A percentile compares a stretch with the other conserved stretches of the same genome.
Evolutionary conservation across 2,329 filamentous ascomycete genomes (phyloP).

Genomic region (Xylariaceae sp.): DNA sequence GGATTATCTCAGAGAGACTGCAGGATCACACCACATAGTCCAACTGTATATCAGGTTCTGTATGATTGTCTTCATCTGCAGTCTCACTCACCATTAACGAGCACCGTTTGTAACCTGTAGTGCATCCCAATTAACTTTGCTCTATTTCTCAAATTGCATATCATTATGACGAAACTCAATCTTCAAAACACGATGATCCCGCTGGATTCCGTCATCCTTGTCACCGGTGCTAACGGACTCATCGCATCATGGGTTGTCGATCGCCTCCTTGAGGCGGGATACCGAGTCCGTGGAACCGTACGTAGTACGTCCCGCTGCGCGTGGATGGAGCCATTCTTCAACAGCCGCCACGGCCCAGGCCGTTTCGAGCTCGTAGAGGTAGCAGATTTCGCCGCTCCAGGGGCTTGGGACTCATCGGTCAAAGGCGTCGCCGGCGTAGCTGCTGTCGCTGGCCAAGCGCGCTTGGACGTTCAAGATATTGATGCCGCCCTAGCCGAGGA

Average conservation of each 20-base stretch:
- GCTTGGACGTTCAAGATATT: constrained; percentile 31
- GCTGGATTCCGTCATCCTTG: constrained; percentile 19
- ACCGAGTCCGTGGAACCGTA: constrained; percentile 51
- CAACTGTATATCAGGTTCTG: not conserved
- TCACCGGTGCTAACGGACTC: constrained; percentile 32
- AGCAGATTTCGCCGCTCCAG: constrained; percentile 34
- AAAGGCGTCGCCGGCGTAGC: constrained; percentile 37
- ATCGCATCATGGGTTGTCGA: constrained; percentile 26
- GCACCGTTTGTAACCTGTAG: too few species aligned
- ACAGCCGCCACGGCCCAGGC: constrained; percentile 32
- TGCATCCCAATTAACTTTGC: too few species aligned
- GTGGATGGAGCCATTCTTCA: constrained; percentile 40
- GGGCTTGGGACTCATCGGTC: constrained; percentile 35
- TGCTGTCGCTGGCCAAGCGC: constrained; percentile 34
- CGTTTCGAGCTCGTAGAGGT: constrained; percentile 40
- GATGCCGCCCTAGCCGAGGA: constrained; percentile 35
- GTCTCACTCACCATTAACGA: too few species aligned
- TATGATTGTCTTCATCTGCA: not conserved
- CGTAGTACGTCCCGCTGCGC: constrained; percentile 43
- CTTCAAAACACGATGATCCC: constrained; percentile 21
- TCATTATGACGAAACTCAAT: constrained; percentile 15
- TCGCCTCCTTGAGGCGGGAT: constrained; percentile 39
- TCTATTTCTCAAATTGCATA: not conserved
- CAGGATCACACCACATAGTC: too few species aligned
- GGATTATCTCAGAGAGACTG: too few species aligned